phyloP scores from a whole-genome alignment of 2,329 filamentous ascomycete genomes.

The Microthyrium microscopicum region DNA sequence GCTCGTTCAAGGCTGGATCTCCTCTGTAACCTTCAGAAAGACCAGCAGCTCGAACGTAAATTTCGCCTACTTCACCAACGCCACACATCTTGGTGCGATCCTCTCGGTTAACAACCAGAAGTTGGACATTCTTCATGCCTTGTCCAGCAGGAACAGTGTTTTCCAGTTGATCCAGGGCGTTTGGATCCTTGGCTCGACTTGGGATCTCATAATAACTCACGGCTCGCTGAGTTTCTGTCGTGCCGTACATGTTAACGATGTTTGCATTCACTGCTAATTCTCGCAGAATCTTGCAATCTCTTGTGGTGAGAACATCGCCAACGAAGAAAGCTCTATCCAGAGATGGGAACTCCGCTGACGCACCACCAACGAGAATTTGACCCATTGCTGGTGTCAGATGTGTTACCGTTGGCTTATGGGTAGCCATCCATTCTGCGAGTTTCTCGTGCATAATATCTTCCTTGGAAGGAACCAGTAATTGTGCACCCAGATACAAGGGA shows the following conservation, averaged over 20 bases:
- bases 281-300: slow-evolving; percentile 64
- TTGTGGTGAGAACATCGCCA: slow-evolving; percentile 73
- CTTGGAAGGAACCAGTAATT: slow-evolving; percentile 59
- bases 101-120: slow-evolving; percentile 63
- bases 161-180: slow-evolving; percentile 45
- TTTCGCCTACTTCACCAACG: slow-evolving; percentile 69
- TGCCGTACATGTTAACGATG: slow-evolving; percentile 78
- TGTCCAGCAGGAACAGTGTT: slow-evolving; percentile 70
- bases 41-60: slow-evolving; percentile 67
- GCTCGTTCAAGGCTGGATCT: slow-evolving; percentile 42
- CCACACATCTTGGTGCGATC: slow-evolving; percentile 54
- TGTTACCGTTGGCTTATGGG: slow-evolving; percentile 57
- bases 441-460: slow-evolving; percentile 79
- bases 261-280: slow-evolving; percentile 55
- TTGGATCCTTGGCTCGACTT: slow-evolving; percentile 44
- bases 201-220: slow-evolving; percentile 74
- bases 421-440: slow-evolving; percentile 74
- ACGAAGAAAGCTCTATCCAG: slow-evolving; percentile 79
- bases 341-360: slow-evolving; percentile 56
- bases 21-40: slow-evolving; percentile 67
- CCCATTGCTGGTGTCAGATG: slow-evolving; percentile 96
- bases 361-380: slow-evolving; percentile 78
- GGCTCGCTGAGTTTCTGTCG: slow-evolving; percentile 66
- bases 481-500: slow-evolving; percentile 69
- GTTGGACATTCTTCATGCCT: slow-evolving; percentile 79